These are phyloP conservation scores for Leccinellum albellum DNA, from an alignment of 768 basidiomycete genomes.

Conservation along the genomic window DNA sequence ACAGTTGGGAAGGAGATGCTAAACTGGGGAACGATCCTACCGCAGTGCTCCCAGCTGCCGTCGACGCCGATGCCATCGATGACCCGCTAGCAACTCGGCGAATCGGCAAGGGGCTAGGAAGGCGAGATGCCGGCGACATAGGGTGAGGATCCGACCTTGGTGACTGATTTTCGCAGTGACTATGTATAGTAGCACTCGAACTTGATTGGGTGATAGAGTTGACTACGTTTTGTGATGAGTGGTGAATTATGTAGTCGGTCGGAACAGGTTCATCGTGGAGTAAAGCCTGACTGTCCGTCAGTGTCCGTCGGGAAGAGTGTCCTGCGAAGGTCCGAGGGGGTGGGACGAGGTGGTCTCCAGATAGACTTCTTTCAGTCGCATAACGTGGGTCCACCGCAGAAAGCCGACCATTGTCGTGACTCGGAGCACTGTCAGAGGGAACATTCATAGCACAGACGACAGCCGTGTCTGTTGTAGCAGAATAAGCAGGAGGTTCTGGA, in stretches of 20 bases:
- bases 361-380: slow-evolving; percentile 7
- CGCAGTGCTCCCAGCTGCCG: neutral
- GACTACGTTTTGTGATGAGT: neutral
- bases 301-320: slow-evolving; percentile 5
- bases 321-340: slow-evolving; percentile 8
- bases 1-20: neutral
- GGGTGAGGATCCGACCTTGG: neutral
- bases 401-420: neutral
- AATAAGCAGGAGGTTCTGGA: neutral
- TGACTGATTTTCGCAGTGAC: neutral
- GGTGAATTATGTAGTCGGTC: neutral
- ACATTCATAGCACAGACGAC: neutral
- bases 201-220: neutral
- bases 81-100: neutral
- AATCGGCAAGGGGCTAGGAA: neutral
- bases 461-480: neutral
- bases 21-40: neutral
- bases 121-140: neutral
- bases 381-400: slow-evolving; percentile 4
- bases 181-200: neutral
- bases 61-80: neutral
- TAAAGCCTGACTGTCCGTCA: slow-evolving; percentile 7
- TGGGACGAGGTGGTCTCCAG: slow-evolving; percentile 17
- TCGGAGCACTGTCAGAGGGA: neutral
- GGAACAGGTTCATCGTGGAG: slow-evolving; percentile 14